Base-by-base conservation (phyloP, 768 basidiomycete species). In the Termitomyces sp. region DNA sequence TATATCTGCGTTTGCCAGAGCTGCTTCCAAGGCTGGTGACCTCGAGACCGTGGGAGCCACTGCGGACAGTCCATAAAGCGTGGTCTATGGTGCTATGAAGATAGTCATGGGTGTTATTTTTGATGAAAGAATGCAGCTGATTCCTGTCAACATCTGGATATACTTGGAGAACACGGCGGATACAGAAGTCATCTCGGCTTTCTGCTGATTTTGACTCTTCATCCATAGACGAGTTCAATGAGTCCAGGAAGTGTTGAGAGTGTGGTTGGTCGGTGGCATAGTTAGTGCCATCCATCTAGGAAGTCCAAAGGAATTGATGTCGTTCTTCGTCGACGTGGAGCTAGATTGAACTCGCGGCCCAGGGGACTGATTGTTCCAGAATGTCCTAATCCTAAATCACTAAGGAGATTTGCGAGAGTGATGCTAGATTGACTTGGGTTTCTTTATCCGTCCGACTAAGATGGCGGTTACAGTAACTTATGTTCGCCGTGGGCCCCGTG, bases 1-100 rank as follows among this genome's bases (percentile, higher is more conserved):
- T 28, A 28, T 44, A 29, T 41, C 55, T 57, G 16, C 60, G 60
- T 55, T 61, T 61, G 24, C 34, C 16, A 36, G 39, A 26, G 22
- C 24, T 22, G 24, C 22, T 12, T 12, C 28, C 51, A 4, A 15
- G 36, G 26, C 48, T 56, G 22, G 26, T 20, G 13, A 37, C 15
- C 15, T 37, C 46, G 22, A 54, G 53, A 24, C 15, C 29, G 28
- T 56, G 36, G 33, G 4, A 55, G 18, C 54, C 54, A 34, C 51
- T 29, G 9, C 15, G 49, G 31, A 60, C 22, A 16, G 50, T 48
- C 18, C 20, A 16, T n/a, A 55, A n/a, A 46, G 54, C 50, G 26
- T 50, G 54, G 42, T 56, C 33, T 34, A 37, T 8, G 24, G 47
- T 24, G 24, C 22, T 55, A 33, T 33, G 29, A 16, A 15, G 12